Base-by-base conservation (phyloP, 2,329 filamentous ascomycete genomes). In the Cladosporium cucumerinum region DNA sequence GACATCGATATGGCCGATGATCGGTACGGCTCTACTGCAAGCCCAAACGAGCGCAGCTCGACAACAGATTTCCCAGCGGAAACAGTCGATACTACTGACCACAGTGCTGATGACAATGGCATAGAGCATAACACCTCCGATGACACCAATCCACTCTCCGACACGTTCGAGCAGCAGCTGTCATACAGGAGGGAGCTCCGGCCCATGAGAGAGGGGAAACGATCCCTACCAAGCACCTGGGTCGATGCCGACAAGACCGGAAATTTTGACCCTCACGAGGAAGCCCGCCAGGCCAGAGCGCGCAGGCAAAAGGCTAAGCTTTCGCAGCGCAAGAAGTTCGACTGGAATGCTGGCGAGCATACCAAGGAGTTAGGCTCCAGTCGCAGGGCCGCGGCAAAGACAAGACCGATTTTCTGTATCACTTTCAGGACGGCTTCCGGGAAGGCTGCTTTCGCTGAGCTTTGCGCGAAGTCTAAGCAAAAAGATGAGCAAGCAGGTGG, bases 231-330 rank as follows among this genome's bases (percentile, higher is more conserved):
- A 8, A 43, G 16, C 34, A 52, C 60, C 6, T 63, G 61, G 61
- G 21, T 57, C 5, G 78, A 79, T 64, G 65, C 73, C 1, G 77
- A 80, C 28, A 61, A 73, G 0, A 77, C 74, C 25, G 75, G 74
- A 2, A 70, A 77, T 54, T 80, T 78, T 63, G 68, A 72, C 58
- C 76, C 69, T 8, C 43, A 48, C 1, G 65, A 68, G 52, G 66
- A 73, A 54, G 21, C 30, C 21, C 63, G 64, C 46, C 49, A 61
- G 30, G 49, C 61, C 21, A 65, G 57, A 34, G 43, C 36, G 26
- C 43, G n/a, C 25, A 64, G 51, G 21, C 49, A 51, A 12, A 64
- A 23, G 61, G 23, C 36, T 1, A 57, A 58, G 26, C n/a, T 34
- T 21, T 43, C 55, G 23, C 25, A 28, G 25, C 28, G 54, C 23